Evolutionary conservation across 306 rosid genomes (phyloP), one percentile per base, ranked within the genome.

Genomic region (Canavalia gladiata): DNA sequence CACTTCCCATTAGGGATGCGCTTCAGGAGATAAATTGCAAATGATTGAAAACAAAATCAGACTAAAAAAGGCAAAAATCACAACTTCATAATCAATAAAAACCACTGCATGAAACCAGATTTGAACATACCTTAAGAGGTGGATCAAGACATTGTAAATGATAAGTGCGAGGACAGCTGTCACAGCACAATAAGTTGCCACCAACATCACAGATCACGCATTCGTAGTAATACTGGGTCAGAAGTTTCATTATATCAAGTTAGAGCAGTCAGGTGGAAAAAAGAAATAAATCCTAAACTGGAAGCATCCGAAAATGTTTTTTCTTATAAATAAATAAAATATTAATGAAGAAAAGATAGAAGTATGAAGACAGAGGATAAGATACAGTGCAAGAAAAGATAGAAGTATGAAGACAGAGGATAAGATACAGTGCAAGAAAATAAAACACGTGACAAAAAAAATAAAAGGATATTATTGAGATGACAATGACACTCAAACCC

Each of bases 141-240:
- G 99, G 99, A 82, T 86, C 77, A 49, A 96, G 99, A 78, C 99
- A 96, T 86, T 96, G 94, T 66, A 92, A 87, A 84, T 96, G 99
- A 85, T 96, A 96, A 9, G 99, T 96, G 82, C 89, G 90, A 71
- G 99, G 99, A 87, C 99, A 96, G 85, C 92, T 87, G 87, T 96
- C 99, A 78, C 99, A 96, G 86, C 99, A 96, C 85, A 96, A 82
- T 86, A 96, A 90, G 96, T 93, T 91, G 65, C 99, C 99, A 63
- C 99, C 97, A 85, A 85, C 90, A 90, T 96, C 99, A 85, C 99
- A 96, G 85, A 93, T 73, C 89, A 93, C 92, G 2, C 99, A 96
- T 86, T 96, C 99, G 42, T 28, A 96, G 93, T 74, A 96, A 83
- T 93, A 90, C 99, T 96, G 97, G 80, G 88, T 52, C 67, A 78